Percentiles rank a stretch among this genome's conserved stretches.
These are phyloP conservation scores for Saccharomycopsis amapae DNA, from an alignment of 805 yeast genomes.

Conservation along the genomic window DNA sequence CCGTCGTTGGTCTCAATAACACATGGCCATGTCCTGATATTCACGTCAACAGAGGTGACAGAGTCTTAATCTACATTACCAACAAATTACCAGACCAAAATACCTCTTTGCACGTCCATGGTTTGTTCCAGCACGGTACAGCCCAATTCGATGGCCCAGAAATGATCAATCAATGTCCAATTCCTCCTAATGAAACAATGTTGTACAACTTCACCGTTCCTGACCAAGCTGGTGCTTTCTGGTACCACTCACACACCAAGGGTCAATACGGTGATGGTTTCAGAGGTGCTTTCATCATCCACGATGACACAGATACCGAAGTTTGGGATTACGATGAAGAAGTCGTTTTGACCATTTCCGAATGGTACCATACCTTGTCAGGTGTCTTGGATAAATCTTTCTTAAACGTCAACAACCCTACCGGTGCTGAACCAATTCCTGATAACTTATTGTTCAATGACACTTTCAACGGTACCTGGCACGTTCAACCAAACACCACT, in stretches of 20 bases:
- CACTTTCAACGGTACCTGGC: constrained; percentile 68
- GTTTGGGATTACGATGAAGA: constrained; percentile 77
- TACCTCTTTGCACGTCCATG: constrained; percentile 90
- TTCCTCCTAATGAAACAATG: constrained; percentile 67
- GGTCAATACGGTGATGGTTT: constrained; percentile 94
- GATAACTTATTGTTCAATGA: constrained; percentile 73
- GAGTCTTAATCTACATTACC: constrained; percentile 60
- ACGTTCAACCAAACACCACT: constrained; percentile 77
- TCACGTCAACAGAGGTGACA: constrained; percentile 72
- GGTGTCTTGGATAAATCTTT: constrained; percentile 46
- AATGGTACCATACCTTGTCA: constrained; percentile 75
- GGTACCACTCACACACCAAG: constrained; percentile 94
- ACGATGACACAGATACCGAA: constrained; percentile 45
- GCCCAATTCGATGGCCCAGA: constrained; percentile 88
- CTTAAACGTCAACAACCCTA: constrained; percentile 74
- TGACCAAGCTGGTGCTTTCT: constrained; percentile 78
- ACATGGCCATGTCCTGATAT: constrained; percentile 83
- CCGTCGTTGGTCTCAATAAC: constrained; percentile 40
- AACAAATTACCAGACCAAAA: constrained; percentile 64
- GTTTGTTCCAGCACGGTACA: constrained; percentile 68
- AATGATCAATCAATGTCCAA: constrained; percentile 83
- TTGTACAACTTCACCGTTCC: constrained; percentile 84
- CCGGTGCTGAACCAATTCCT: constrained; percentile 98
- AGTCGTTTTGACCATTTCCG: constrained; percentile 57
- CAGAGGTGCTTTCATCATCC: constrained; percentile 72